phyloP scores from a whole-genome alignment of 306 rosid genomes.

The Lathyrus tuberosus region DNA sequence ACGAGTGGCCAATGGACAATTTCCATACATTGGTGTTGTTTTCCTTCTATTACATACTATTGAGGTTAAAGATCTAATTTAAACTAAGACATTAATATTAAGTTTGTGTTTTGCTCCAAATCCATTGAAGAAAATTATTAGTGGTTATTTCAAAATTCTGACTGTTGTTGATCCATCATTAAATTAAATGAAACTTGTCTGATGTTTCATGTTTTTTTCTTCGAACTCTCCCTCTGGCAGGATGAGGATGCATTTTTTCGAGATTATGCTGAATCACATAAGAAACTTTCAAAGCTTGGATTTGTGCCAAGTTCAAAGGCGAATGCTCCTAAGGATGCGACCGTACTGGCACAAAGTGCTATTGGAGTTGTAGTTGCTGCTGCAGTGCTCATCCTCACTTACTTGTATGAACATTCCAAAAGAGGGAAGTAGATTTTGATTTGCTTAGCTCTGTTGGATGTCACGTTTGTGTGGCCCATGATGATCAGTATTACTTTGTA shows the following conservation, averaged over 20 bases:
- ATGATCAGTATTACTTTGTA: slow-evolving; percentile 24
- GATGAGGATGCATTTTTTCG: slow-evolving; percentile 80
- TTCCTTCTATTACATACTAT: slow-evolving; percentile 1
- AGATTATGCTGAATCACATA: slow-evolving; percentile 82
- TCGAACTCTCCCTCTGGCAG: slow-evolving; percentile 43
- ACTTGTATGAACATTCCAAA: slow-evolving; percentile 75
- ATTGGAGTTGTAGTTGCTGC: slow-evolving; percentile 83
- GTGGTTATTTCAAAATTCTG: slow-evolving; percentile 11
- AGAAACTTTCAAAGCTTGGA: slow-evolving; percentile 89
- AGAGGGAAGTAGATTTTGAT: slow-evolving; percentile 56
- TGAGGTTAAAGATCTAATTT: slow-evolving; percentile 7
- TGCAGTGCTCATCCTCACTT: slow-evolving; percentile 78
- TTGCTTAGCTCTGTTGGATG: slow-evolving; percentile 32
- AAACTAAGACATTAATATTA: slow-evolving; percentile 16
- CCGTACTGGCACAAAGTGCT: slow-evolving; percentile 65
- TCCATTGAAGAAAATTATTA: slow-evolving; percentile 16
- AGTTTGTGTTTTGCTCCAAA: slow-evolving; percentile 28
- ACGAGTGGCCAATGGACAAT: neutral
- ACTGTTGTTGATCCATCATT: slow-evolving; percentile 21
- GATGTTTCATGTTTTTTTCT: neutral
- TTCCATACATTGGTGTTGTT: slow-evolving; percentile 6
- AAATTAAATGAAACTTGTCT: slow-evolving; percentile 27
- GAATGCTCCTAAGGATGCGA: slow-evolving; percentile 50
- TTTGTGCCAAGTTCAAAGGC: slow-evolving; percentile 60
- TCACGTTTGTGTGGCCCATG: slow-evolving; percentile 22